Conservation (phyloP, 371 early-diverging fungal species). For the Phascolomyces articulosus region DNA sequence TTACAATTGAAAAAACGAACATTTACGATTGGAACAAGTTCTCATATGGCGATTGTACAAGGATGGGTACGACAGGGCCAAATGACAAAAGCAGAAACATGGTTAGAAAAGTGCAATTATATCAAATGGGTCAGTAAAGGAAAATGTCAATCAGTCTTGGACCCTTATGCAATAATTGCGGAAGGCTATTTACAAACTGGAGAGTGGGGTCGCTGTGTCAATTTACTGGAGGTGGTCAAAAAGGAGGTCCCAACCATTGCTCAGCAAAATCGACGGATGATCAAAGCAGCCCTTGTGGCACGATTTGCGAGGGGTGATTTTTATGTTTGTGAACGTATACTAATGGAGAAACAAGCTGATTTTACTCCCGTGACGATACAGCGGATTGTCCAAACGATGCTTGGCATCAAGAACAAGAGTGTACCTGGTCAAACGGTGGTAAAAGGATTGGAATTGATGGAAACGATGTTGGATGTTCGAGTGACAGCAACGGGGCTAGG, state of each 20-base stretch:
- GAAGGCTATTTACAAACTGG: constrained; percentile 30
- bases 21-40: neutral
- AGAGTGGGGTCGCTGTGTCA: constrained; percentile 22
- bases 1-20: constrained; percentile 20
- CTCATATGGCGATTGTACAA: constrained; percentile 23
- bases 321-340: constrained; percentile 6
- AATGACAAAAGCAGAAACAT: constrained; percentile 17
- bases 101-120: constrained; percentile 13
- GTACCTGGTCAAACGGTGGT: constrained; percentile 12
- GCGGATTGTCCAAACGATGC: constrained; percentile 22
- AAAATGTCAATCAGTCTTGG: constrained; percentile 16
- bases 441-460: constrained; percentile 25
- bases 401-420: constrained; percentile 15
- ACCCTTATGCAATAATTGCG: constrained; percentile 30
- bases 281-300: constrained; percentile 27
- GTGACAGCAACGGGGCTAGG: constrained; percentile 21
- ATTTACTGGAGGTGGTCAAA: constrained; percentile 9
- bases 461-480: constrained; percentile 24
- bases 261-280: constrained; percentile 29
- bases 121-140: neutral
- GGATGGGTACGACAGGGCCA: constrained; percentile 24
- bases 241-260: neutral
- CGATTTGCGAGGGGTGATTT: constrained; percentile 21
- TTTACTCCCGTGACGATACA: constrained; percentile 28
- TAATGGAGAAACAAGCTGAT: constrained; percentile 14